Evolutionary conservation across 345 rosid species (phyloP), one percentile per base, ranked within the genome.

Genomic region (Microthlaspi erraticum): DNA sequence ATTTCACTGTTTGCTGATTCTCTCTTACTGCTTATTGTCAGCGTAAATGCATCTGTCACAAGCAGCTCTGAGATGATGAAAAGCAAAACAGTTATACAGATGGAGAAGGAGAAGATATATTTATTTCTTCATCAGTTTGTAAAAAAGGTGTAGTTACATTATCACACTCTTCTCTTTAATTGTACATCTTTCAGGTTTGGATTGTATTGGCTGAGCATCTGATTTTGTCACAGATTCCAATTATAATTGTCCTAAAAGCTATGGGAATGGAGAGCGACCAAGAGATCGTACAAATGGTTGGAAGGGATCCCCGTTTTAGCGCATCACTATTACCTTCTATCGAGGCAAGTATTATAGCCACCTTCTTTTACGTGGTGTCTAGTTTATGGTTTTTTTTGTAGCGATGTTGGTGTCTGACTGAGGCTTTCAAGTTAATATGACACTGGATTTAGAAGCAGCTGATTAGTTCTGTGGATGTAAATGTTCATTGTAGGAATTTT

Each of bases 211-310:
- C 79, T 69, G 31, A 68, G 44, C 54, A 62, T 75, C 41, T 69
- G 17, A 36, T 71, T 56, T 64, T 75, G 12, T 31, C 6, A 55
- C 60, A 86, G 90, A 79, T 93, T 79, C 98, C 98, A 59, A 86
- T 93, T 41, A 84, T 93, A 91, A 83, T 85, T 61, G 96, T 86
- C 69, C 80, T 93, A 70, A 91, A 87, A 78, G 97, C 96, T 57
- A 91, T 93, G 98, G 96, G 98, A 68, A 91, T 91, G 97, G 91
- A 93, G 79, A 85, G 94, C 62, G 98, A 91, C 69, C 94, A 89
- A 85, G 98, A 93, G 82, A 90, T 91, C 31, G 94, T 89, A 65
- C 94, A 89, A 72, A 89, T 93, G 97, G 78, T 93, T 26, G 96
- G 98, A 70, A 87, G 98, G 81, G 96, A 91, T 82, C 97, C 97